These are phyloP conservation scores for Microdochium trichocladiopsis DNA, from an alignment of 2,329 filamentous ascomycete species.

Conservation along the genomic window DNA sequence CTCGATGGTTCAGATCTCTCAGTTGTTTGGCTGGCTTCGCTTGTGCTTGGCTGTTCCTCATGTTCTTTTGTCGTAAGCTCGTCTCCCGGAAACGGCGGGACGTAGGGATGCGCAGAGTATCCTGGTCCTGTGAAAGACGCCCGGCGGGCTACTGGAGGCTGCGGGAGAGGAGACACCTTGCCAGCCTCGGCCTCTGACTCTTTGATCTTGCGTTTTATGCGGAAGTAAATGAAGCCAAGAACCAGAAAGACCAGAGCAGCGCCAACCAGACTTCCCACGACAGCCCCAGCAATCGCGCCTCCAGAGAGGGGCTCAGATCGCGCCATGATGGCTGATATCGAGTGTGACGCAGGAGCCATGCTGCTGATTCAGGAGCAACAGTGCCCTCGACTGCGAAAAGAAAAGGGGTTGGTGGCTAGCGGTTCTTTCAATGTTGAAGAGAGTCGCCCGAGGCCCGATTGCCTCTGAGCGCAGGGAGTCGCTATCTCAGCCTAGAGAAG, in stretches of 20 bases:
- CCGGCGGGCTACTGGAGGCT: not conserved
- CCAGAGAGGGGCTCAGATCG: not conserved
- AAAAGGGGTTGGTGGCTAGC: not conserved
- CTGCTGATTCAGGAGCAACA: not conserved
- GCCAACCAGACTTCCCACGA: not conserved
- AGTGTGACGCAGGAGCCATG: not conserved
- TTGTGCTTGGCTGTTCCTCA: not conserved
- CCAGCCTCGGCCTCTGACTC: not conserved
- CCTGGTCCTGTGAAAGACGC: not conserved
- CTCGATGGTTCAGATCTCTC: not conserved
- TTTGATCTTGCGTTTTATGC: not conserved
- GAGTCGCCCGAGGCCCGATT: not conserved
- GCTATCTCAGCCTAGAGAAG: not conserved
- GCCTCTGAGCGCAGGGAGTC: not conserved
- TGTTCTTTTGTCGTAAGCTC: not conserved
- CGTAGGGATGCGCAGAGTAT: not conserved
- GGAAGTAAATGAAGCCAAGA: constrained; percentile 1
- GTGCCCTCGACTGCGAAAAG: not conserved
- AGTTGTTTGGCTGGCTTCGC: not conserved
- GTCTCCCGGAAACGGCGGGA: not conserved
- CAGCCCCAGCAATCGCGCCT: not conserved
- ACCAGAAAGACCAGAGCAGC: not conserved
- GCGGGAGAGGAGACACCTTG: not conserved
- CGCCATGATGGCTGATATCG: not conserved
- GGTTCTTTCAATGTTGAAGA: not conserved